A percentile compares a stretch with the other conserved stretches of the same genome.
Conservation (phyloP, 176 grass and related monocot species). For the Avena atlantica region DNA sequence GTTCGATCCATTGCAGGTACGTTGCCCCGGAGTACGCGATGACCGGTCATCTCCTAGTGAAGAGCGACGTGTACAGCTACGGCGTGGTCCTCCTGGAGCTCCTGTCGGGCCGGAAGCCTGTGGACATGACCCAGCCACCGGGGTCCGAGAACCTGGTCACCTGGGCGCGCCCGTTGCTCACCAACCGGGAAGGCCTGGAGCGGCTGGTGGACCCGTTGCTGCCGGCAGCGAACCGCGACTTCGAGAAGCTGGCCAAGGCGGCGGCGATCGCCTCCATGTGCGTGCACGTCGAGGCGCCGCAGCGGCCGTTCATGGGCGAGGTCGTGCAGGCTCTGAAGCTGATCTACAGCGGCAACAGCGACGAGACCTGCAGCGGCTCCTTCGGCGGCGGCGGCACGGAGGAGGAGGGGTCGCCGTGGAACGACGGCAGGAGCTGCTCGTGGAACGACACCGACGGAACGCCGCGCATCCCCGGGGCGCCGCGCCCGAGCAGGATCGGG, state of each 20-base stretch:
- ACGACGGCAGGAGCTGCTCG: slow-evolving; percentile 54
- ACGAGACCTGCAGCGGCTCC: slow-evolving; percentile 73
- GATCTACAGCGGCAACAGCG: slow-evolving; percentile 61
- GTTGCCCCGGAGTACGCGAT: slow-evolving; percentile 99
- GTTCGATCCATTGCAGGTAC: slow-evolving; percentile 58
- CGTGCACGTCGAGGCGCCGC: slow-evolving; percentile 75
- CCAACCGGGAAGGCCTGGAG: slow-evolving; percentile 71
- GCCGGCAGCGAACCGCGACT: slow-evolving; percentile 53
- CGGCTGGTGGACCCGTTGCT: slow-evolving; percentile 77
- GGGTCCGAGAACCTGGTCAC: slow-evolving; percentile 88
- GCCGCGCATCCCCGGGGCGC: slow-evolving; percentile 39
- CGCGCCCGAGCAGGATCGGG: slow-evolving; percentile 48
- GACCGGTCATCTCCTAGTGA: slow-evolving; percentile 93
- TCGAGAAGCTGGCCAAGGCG: slow-evolving; percentile 85
- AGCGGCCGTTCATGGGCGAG: slow-evolving; percentile 99
- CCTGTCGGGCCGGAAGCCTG: slow-evolving; percentile 84
- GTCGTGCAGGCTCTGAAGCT: slow-evolving; percentile 98
- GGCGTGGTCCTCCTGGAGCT: slow-evolving; percentile 95
- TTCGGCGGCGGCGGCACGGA: slow-evolving; percentile 64
- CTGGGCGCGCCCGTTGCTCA: slow-evolving; percentile 89
- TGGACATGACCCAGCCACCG: slow-evolving; percentile 75
- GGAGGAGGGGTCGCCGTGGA: slow-evolving; percentile 62
- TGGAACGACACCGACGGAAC: slow-evolving; percentile 44
- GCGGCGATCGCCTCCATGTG: slow-evolving; percentile 95
- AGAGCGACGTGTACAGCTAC: slow-evolving; percentile 98